Base-by-base conservation (phyloP, 768 basidiomycete species). In the Lactifluus rugatus region DNA sequence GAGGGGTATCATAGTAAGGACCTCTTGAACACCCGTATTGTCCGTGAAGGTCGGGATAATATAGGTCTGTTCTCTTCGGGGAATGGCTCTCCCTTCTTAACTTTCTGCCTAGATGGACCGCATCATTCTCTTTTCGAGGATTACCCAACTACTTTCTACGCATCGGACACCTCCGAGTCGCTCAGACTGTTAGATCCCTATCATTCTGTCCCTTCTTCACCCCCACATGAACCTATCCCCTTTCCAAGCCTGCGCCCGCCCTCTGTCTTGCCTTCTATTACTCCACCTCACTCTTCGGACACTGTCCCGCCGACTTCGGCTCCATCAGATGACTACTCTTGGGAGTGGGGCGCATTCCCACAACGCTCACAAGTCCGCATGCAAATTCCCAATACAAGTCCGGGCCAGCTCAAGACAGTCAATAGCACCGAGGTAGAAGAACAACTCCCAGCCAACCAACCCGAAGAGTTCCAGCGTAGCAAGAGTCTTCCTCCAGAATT, bases 311-410 rank as follows among this genome's bases (percentile, higher is more conserved):
- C 13, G 26, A 46, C 37, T 46, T 61, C 37, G 62, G 56, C 49
- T 55, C 62, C 54, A 6, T 19, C 77, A 3, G 83, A 82, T 56
- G 86, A 89, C 66, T 93, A 93, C 65, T 87, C 88, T 6, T 94
- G 93, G 93, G 93, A 94, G 64, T 94, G 93, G 92, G 92, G 91
- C 26, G 83, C 80, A 19, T 89, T 94, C 66, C 93, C 91, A 28
- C 86, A 84, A 62, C 85, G 82, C 23, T 88, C 89, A 3, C 86
- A 87, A 0, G 71, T 82, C 64, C 78, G 78, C 53, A 62, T 78
- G 0, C 73, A 78, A 11, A 84, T 85, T 65, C 48, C 64, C 34
- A 47, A 39, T 10, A 48, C 28, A 23, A n/a, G 2, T 5, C 37
- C 56, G 1, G 47, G 46, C 34, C 58, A 28, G 9, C 19, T 49